Evolutionary conservation across 2,329 filamentous ascomycete genomes (phyloP).

Genomic region (Metarhizium robertsii): DNA sequence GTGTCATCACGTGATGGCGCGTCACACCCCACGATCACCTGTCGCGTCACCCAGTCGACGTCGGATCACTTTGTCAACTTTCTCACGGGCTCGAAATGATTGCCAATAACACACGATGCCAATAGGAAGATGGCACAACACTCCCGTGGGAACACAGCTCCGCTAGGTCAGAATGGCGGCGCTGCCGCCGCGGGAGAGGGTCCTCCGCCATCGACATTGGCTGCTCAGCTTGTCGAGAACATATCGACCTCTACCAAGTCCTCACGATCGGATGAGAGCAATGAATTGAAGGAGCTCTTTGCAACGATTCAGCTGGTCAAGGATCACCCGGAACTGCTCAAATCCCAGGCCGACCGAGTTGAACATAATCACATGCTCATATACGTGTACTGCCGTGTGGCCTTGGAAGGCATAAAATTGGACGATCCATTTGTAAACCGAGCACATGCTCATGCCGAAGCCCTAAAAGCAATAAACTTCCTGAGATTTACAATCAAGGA

Average conservation of each 20-base stretch:
- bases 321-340: conserved; percentile 42
- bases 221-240: conserved; percentile 78
- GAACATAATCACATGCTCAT: conserved; percentile 79
- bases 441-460: conserved; percentile 47
- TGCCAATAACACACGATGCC: conserved; percentile 14
- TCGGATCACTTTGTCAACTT: not conserved
- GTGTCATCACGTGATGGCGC: conserved; percentile 6
- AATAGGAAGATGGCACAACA: conserved; percentile 19
- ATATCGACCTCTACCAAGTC: conserved; percentile 57
- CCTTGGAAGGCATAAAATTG: conserved; percentile 58
- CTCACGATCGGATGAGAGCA: conserved; percentile 55
- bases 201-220: conserved; percentile 69
- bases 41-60: conserved; percentile 1
- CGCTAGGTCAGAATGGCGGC: conserved; percentile 8
- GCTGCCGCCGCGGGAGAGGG: conserved; percentile 12
- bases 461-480: conserved; percentile 66
- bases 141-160: conserved; percentile 11
- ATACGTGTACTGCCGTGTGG: conserved; percentile 72
- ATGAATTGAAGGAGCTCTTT: conserved; percentile 65
- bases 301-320: conserved; percentile 45
- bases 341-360: conserved; percentile 54
- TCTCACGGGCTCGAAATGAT: not conserved
- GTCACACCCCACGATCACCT: not conserved
- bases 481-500: conserved; percentile 66
- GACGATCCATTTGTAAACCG: conserved; percentile 59